These are phyloP conservation scores for Microcos paniculata DNA, from an alignment of 345 rosid species.

Conservation along the genomic window DNA sequence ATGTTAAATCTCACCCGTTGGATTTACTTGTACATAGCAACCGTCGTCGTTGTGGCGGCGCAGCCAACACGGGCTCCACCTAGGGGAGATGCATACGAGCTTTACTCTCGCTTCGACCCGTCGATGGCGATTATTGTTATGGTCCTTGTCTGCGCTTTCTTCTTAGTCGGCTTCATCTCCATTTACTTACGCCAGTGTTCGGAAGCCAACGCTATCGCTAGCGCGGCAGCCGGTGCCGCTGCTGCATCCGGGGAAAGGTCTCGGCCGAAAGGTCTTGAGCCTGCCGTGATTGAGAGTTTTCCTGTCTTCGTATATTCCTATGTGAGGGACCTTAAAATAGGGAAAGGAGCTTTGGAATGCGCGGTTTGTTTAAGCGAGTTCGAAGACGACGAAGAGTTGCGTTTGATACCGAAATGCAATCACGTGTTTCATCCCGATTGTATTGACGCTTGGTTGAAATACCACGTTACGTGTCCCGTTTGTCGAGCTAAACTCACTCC, in stretches of 20 bases:
- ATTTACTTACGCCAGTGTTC: conserved; percentile 31
- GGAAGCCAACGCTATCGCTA: conserved; percentile 4
- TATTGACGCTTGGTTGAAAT: conserved; percentile 51
- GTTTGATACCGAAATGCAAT: conserved; percentile 48
- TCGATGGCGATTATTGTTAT: conserved; percentile 23
- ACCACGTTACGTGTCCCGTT: conserved; percentile 57
- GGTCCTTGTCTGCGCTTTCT: conserved; percentile 25
- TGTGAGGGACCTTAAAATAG: conserved; percentile 48
- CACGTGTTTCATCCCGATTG: conserved; percentile 61
- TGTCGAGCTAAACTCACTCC: conserved; percentile 50
- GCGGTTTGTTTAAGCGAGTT: conserved; percentile 52
- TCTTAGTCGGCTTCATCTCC: conserved; percentile 23
- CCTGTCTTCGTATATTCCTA: conserved; percentile 56
- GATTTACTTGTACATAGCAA: background rate
- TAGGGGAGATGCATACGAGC: background rate
- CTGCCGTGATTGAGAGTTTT: conserved; percentile 47
- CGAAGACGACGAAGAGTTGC: conserved; percentile 38
- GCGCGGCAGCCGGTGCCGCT: background rate
- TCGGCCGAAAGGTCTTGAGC: conserved; percentile 46
- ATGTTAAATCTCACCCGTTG: background rate
- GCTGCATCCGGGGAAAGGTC: background rate
- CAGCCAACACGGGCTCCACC: conserved; percentile 5
- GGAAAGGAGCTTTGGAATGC: conserved; percentile 48
- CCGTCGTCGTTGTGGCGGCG: background rate
- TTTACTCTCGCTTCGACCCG: conserved; percentile 25